Evolutionary conservation across 2,329 filamentous ascomycete species (phyloP).

Genomic region (Cercospora zeae-maydis): DNA sequence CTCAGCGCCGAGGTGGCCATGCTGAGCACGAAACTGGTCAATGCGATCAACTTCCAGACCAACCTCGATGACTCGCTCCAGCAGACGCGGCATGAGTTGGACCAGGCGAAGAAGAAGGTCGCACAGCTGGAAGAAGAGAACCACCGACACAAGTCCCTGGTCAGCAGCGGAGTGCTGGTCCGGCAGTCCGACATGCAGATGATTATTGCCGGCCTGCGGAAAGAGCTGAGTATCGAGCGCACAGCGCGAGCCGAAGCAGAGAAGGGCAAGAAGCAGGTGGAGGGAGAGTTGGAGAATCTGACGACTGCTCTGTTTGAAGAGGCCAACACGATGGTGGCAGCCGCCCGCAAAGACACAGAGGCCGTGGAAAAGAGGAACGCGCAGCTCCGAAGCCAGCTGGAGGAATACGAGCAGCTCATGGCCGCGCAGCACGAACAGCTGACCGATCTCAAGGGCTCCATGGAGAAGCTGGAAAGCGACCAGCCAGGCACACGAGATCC

Average conservation of each 20-base stretch:
- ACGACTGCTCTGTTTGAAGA: conserved; percentile 96
- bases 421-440: conserved; percentile 91
- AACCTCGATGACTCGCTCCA: conserved; percentile 84
- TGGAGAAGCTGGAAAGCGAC: conserved; percentile 79
- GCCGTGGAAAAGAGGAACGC: conserved; percentile 74
- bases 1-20: conserved; percentile 75
- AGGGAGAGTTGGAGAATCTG: conserved; percentile 84
- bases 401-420: conserved; percentile 80
- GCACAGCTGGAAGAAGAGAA: conserved; percentile 65
- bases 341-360: conserved; percentile 80
- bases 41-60: conserved; percentile 95
- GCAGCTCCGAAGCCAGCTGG: conserved; percentile 77
- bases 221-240: conserved; percentile 43
- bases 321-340: conserved; percentile 96
- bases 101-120: conserved; percentile 65
- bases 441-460: conserved; percentile 81
- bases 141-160: conserved; percentile 64
- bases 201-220: conserved; percentile 41
- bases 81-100: conserved; percentile 77
- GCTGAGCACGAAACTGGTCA: conserved; percentile 91
- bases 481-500: conserved; percentile 63
- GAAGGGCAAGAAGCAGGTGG: conserved; percentile 78
- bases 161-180: conserved; percentile 72
- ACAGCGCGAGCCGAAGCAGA: conserved; percentile 43
- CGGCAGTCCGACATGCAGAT: conserved; percentile 68